A percentile compares a stretch with the other conserved stretches of the same genome.
These are phyloP conservation scores for Adansonia grandidieri DNA, from an alignment of 441 rosid genomes.

Conservation along the genomic window DNA sequence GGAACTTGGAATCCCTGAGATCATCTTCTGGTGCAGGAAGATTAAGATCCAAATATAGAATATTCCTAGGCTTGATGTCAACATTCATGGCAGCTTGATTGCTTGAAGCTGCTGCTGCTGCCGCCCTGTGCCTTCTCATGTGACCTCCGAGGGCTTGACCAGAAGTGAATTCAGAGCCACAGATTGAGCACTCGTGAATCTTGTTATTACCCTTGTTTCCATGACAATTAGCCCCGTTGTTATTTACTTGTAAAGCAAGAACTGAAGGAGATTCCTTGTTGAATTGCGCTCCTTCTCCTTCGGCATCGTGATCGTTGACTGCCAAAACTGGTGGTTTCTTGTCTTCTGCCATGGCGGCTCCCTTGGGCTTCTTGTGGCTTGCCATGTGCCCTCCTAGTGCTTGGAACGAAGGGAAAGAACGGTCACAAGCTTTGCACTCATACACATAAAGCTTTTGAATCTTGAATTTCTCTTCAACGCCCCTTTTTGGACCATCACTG, in stretches of 20 bases:
- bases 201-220: conserved; percentile 43
- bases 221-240: conserved; percentile 32
- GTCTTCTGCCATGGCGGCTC: conserved; percentile 32
- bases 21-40: conserved; percentile 94
- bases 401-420: conserved; percentile 85
- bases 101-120: conserved; percentile 20
- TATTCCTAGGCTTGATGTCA: conserved; percentile 47
- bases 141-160: conserved; percentile 99
- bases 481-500: conserved; percentile 42
- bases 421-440: conserved; percentile 87
- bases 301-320: conserved; percentile 19
- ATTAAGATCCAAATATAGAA: conserved; percentile 78
- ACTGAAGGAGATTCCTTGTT: conserved; percentile 26
- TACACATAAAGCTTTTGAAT: conserved; percentile 55
- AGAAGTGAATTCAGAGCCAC: conserved; percentile 84
- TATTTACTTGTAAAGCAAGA: conserved; percentile 44
- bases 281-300: conserved; percentile 16
- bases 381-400: conserved; percentile 97
- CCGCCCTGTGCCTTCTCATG: conserved; percentile 87
- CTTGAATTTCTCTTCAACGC: conserved; percentile 29
- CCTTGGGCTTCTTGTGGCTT: conserved; percentile 82
- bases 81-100: conserved; percentile 26
- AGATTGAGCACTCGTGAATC: conserved; percentile 87
- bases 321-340: conserved; percentile 36
- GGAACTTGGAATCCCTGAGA: conserved; percentile 56